phyloP scores from a whole-genome alignment of 2,329 filamentous ascomycete genomes.

The Fusarium acutatum region DNA sequence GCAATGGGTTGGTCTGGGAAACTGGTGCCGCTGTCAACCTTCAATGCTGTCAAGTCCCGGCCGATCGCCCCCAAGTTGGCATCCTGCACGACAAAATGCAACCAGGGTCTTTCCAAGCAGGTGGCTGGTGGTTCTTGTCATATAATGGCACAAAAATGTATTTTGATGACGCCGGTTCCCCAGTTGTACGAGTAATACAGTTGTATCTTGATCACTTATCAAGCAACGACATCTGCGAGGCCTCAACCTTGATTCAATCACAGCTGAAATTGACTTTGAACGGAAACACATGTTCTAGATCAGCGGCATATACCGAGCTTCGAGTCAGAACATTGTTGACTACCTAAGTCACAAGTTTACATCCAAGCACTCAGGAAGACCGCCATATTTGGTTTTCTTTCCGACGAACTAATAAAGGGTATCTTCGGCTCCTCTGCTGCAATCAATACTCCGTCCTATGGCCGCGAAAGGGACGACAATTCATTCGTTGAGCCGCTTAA shows the following conservation, averaged over 20 bases:
- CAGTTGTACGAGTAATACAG: not conserved
- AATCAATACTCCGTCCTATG: constrained; percentile 4
- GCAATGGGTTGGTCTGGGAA: constrained; percentile 10
- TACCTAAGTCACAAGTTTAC: not conserved
- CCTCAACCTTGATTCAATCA: not conserved
- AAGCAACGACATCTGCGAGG: constrained; percentile 4
- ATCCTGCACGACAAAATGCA: not conserved
- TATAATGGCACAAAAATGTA: not conserved
- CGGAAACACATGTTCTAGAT: not conserved
- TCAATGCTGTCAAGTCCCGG: constrained; percentile 20
- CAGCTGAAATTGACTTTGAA: not conserved
- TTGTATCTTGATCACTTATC: not conserved
- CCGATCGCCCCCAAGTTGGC: constrained; percentile 18
- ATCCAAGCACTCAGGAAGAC: not conserved
- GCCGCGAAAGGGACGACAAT: not conserved
- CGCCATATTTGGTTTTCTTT: not conserved
- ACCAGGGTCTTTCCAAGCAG: constrained; percentile 1
- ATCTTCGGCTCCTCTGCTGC: not conserved
- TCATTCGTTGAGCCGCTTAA: not conserved
- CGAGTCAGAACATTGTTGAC: not conserved
- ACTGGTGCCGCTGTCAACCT: constrained; percentile 19
- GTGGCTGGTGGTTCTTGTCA: not conserved
- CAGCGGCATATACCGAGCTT: not conserved
- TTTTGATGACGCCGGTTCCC: constrained; percentile 13
- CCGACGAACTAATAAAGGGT: constrained; percentile 5